Evolutionary conservation across 371 early-diverging fungal species (phyloP), one percentile per base, ranked within the genome.

Genomic region (Amoeboaphelidium protococcarum): DNA sequence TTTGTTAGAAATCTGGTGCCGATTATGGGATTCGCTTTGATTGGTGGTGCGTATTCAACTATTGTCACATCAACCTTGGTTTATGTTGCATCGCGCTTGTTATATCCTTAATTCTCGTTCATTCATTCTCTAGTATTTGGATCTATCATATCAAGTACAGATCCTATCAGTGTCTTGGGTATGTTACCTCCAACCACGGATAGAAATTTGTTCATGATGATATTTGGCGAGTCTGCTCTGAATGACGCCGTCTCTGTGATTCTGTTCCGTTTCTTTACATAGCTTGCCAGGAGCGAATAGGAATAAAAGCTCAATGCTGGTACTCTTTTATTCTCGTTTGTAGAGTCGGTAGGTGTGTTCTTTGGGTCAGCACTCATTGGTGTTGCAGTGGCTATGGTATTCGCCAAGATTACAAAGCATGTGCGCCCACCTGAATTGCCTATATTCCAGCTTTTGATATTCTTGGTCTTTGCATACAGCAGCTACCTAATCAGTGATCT

Each of bases 181-280:
- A 55, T 69, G 42, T 52, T 69, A 13, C 70, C 68, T 6, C 26
- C 59, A 21, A 51, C 52, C 24, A 63, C 66, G 23, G 68, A 68
- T 54, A 40, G 54, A 22, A 47, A 59, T 6, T 55, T 68, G 26
- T 67, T 67, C 62, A 67, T 69, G 59, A 37, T 67, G 48, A 69
- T 69, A 26, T 67, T 69, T 55, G 69, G 69, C 6, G 69, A 69
- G 53, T 55, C 56, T 25, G 69, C 69, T 0, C 55, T 69, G 23
- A 69, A 69, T 52, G 69, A 69, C 48, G 69, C 69, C 25, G 69
- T 69, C 6, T 42, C 66, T 4, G 63, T 69, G 44, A 69, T 69
- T 43, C 56, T 69, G 22, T 69, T 62, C 58, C 53, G 64, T 22
- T 66, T 66, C 55, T 66, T 68, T 48, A 62, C 62, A 16, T 53